Percentiles rank a stretch among this genome's conserved stretches.
phyloP scores from a whole-genome alignment of 176 grass and related monocot genomes.

The Triticum urartu region DNA sequence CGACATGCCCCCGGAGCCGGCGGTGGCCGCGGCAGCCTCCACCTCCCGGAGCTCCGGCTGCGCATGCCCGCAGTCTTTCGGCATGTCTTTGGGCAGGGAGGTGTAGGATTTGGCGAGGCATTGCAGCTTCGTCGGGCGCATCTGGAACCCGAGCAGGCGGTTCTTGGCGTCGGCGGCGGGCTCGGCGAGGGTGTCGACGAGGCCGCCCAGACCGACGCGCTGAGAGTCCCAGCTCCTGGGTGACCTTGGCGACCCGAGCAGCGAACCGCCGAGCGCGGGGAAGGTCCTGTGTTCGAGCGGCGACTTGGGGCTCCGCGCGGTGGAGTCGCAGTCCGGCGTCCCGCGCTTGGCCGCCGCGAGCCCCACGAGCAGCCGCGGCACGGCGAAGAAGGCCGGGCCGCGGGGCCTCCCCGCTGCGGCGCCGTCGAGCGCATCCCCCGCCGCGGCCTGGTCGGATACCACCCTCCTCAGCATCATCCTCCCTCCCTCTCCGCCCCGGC shows the following conservation, averaged over 20 bases:
- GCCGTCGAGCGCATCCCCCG: slow-evolving; percentile 33
- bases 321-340: slow-evolving; percentile 48
- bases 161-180: slow-evolving; percentile 25
- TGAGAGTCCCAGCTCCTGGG: slow-evolving; percentile 72
- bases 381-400: slow-evolving; percentile 47
- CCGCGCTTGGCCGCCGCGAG: slow-evolving; percentile 41
- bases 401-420: slow-evolving; percentile 20
- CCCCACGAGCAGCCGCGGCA: slow-evolving; percentile 65
- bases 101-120: slow-evolving; percentile 9
- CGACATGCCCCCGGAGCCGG: background rate
- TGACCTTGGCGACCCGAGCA: slow-evolving; percentile 48
- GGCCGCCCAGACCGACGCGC: slow-evolving; percentile 62
- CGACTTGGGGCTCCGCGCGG: slow-evolving; percentile 76
- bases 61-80: slow-evolving; percentile 35
- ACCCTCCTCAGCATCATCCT: slow-evolving; percentile 46
- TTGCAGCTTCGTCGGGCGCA: slow-evolving; percentile 21
- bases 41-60: slow-evolving; percentile 37
- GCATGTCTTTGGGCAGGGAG: slow-evolving; percentile 55
- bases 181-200: slow-evolving; percentile 57
- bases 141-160: slow-evolving; percentile 29
- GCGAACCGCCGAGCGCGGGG: slow-evolving; percentile 30
- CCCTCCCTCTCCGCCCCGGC: background rate
- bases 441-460: slow-evolving; percentile 31
- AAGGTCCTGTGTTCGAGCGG: slow-evolving; percentile 76
- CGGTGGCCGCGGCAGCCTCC: background rate